Conservation (phyloP, 306 rosid species). For the Erythrophleum fordii region DNA sequence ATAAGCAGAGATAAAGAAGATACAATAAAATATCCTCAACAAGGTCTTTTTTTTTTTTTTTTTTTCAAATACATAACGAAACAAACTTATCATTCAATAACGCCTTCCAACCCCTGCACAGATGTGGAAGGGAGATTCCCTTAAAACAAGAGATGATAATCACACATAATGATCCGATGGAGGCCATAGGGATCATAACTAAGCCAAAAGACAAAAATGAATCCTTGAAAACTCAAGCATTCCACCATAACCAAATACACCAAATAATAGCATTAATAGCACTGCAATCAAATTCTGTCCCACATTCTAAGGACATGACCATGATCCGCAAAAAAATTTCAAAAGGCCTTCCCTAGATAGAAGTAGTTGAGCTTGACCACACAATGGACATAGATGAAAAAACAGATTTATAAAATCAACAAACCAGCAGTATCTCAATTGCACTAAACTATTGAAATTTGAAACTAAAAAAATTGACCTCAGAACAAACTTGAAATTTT, state of each 20-base stretch:
- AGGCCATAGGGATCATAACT: slow-evolving; percentile 2
- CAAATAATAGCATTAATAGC: not conserved
- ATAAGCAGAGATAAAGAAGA: not conserved
- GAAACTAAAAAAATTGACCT: not conserved
- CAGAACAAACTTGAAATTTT: not conserved
- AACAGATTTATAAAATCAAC: not conserved
- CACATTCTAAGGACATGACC: not conserved
- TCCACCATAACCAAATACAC: not conserved
- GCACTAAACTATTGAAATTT: not conserved
- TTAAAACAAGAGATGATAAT: not conserved
- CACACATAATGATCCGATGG: not conserved
- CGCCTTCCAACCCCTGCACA: not conserved
- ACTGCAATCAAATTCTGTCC: not conserved
- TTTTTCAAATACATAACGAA: not conserved
- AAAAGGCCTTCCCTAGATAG: not conserved
- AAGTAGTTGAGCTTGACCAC: not conserved
- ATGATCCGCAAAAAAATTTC: not conserved
- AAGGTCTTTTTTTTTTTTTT: no score
- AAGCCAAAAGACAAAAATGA: not conserved
- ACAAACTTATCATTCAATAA: not conserved
- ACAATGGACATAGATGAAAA: not conserved
- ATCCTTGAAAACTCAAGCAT: not conserved
- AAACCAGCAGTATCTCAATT: not conserved
- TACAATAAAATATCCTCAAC: slow-evolving; percentile 7
- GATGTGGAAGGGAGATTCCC: slow-evolving; percentile 5